phyloP scores from a whole-genome alignment of 179 eudicot genomes.

The Camellia oleifera region DNA sequence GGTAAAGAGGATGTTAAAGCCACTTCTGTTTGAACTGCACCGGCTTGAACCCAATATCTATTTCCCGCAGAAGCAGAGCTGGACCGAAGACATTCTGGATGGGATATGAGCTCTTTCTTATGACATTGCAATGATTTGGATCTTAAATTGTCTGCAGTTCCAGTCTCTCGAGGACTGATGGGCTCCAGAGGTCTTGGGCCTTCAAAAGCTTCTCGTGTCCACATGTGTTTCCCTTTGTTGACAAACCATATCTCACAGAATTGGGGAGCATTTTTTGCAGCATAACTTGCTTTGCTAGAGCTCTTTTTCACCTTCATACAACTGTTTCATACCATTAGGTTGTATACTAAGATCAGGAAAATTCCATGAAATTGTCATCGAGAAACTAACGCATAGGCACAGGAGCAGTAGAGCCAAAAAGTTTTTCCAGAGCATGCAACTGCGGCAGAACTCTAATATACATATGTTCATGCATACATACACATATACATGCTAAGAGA shows the following conservation, averaged over 20 bases:
- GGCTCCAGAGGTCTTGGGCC: constrained; percentile 15
- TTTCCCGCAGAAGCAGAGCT: constrained; percentile 33
- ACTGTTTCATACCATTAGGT: constrained; percentile 26
- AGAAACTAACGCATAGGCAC: not conserved
- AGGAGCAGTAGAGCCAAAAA: not conserved
- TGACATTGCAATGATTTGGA: constrained; percentile 36
- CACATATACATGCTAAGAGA: not conserved
- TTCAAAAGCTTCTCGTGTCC: constrained; percentile 66
- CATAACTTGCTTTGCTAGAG: constrained; percentile 54
- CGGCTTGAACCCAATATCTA: constrained; percentile 28
- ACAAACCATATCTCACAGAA: constrained; percentile 78
- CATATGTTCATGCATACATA: not conserved
- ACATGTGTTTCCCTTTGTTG: constrained; percentile 61
- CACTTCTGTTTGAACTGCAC: constrained; percentile 24
- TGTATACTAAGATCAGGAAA: not conserved
- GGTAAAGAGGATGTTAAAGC: constrained; percentile 21
- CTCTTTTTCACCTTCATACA: constrained; percentile 51
- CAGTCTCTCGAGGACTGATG: constrained; percentile 18
- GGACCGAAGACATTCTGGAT: constrained; percentile 25
- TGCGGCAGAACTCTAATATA: not conserved
- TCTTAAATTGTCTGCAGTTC: constrained; percentile 23
- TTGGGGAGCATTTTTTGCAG: constrained; percentile 61
- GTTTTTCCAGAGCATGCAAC: not conserved
- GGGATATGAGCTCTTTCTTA: constrained; percentile 25
- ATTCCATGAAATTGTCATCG: not conserved